These are phyloP conservation scores for Stachybotrys echinatus DNA, from an alignment of 2,329 filamentous ascomycete species.

Conservation along the genomic window DNA sequence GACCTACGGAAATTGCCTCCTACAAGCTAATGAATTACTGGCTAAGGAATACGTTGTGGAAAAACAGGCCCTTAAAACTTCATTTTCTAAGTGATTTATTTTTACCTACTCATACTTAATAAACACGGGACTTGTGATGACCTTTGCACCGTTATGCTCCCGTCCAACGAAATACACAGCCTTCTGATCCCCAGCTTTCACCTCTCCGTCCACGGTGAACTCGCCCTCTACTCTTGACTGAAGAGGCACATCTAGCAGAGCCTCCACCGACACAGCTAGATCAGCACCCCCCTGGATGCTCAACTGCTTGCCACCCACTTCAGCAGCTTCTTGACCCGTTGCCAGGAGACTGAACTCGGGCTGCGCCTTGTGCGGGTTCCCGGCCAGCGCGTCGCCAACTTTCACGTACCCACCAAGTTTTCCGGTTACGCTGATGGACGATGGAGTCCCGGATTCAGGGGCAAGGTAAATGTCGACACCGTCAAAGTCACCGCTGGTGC, in stretches of 20 bases:
- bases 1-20: too few species aligned
- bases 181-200: background rate
- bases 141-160: background rate
- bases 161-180: background rate
- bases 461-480: slow-evolving; percentile 17
- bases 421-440: slow-evolving; percentile 13
- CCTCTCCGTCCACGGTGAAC: slow-evolving; percentile 5
- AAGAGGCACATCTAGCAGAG: slow-evolving; percentile 11
- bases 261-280: slow-evolving; percentile 16
- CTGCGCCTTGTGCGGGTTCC: slow-evolving; percentile 21
- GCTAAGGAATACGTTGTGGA: too few species aligned
- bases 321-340: slow-evolving; percentile 4
- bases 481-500: slow-evolving; percentile 23
- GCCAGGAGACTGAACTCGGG: slow-evolving; percentile 12
- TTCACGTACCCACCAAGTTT: slow-evolving; percentile 22
- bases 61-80: too few species aligned
- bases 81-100: too few species aligned
- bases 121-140: background rate
- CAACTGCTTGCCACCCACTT: slow-evolving; percentile 10
- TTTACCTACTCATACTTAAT: background rate
- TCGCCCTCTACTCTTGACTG: slow-evolving; percentile 13
- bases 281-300: slow-evolving; percentile 17
- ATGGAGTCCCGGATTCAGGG: slow-evolving; percentile 1
- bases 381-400: slow-evolving; percentile 17
- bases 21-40: too few species aligned